Percentiles rank a stretch among this genome's conserved stretches.
Conservation (phyloP, 306 rosid species). For the Lagenaria siceraria region DNA sequence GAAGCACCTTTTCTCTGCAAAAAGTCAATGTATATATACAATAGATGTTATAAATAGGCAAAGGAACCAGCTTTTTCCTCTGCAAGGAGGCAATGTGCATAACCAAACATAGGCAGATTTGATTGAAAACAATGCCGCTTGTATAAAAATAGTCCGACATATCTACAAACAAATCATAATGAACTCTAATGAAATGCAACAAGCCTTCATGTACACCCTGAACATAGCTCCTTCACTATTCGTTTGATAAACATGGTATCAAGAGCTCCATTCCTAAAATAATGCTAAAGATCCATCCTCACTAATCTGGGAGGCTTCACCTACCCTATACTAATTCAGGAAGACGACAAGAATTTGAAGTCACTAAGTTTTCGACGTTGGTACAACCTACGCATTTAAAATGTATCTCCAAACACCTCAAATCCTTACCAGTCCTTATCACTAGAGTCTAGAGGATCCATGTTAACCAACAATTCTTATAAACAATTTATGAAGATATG, state of each 20-base stretch:
- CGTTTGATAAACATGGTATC: background rate
- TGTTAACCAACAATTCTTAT: background rate
- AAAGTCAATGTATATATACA: background rate
- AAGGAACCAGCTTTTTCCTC: background rate
- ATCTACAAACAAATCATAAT: background rate
- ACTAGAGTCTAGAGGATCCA: background rate
- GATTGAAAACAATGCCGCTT: background rate
- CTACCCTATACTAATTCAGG: background rate
- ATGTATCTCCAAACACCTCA: background rate
- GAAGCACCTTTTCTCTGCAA: conserved; percentile 55
- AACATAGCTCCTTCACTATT: background rate
- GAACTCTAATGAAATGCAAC: background rate
- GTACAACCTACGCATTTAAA: background rate
- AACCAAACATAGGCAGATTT: background rate
- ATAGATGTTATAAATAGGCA: background rate
- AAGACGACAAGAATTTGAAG: background rate
- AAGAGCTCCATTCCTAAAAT: background rate
- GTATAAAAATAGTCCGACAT: background rate
- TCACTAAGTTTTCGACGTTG: background rate
- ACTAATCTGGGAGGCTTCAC: background rate
- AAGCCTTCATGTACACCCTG: background rate
- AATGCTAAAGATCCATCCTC: background rate
- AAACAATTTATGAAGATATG: background rate
- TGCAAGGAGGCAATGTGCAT: background rate
- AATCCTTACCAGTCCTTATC: background rate